Base-by-base conservation (phyloP, 2,329 filamentous ascomycete species). In the Xylaria sp. region DNA sequence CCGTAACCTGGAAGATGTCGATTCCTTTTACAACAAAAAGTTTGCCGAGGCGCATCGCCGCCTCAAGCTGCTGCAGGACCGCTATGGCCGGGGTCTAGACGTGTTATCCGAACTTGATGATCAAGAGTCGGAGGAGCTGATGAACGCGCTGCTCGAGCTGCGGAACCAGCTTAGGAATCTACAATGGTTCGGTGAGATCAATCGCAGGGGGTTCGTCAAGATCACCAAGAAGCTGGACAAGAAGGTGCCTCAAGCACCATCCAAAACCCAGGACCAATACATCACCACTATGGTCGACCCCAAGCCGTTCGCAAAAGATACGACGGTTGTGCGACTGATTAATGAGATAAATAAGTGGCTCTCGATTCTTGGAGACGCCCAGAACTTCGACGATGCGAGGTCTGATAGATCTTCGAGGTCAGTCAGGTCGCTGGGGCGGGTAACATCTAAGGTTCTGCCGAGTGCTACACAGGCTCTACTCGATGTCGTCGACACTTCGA, bases 161-260 rank as follows among this genome's bases (percentile, higher is more conserved):
- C 87, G 95, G 60, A 90, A 89, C 55, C 92, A 96, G 74, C 79
- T 98, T 69, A 87, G 95, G 63, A 98, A 98, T 72, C 82, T 99
- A 55, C 92, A 96, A 76, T 98, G 94, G 94, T 99, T 98, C 75
- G 94, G 94, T 52, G 94, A 98, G 78, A 94, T 98, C 72, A 99
- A 99, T 77, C 87, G 94, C 55, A 86, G 92, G 67, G 95, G 95
- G 1, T 99, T 99, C 73, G 87, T 96, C 76, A 99, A 99, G 80
- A 99, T 99, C 77, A 97, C 95, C 54, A 99, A 99, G 82, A 99
- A 99, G 79, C 82, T 97, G 47, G 95, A 99, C 79, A 99, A 99
- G 80, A 97, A 96, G 79, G 87, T 97, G 2, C 84, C 90, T 1
- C 84, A 87, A 47, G 87, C 88, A 3, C 85, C 89, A 52, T 86